Conservation (phyloP, 257 asterid species). For the Petrea volubilis region DNA sequence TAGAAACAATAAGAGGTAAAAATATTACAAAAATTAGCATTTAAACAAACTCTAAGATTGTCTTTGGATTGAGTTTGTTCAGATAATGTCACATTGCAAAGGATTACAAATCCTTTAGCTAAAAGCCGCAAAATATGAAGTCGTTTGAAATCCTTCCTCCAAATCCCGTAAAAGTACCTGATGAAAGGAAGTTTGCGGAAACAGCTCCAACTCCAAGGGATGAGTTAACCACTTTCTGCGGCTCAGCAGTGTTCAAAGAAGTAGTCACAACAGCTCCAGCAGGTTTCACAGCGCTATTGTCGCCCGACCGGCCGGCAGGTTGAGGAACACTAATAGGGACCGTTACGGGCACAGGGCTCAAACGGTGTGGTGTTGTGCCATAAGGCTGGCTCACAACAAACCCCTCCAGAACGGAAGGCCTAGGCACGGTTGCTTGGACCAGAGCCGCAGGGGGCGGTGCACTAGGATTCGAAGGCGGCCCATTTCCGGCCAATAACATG, state of each 20-base stretch:
- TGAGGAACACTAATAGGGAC: conserved; percentile 33
- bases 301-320: conserved; percentile 33
- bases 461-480: conserved; percentile 40
- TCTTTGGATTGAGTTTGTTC: too few relatives aligned
- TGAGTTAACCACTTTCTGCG: conserved; percentile 35
- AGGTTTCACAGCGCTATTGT: conserved; percentile 32
- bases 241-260: conserved; percentile 41
- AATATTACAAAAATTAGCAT: background rate
- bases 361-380: conserved; percentile 31
- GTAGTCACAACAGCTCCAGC: conserved; percentile 32
- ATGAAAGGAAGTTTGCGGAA: conserved; percentile 39
- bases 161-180: conserved; percentile 43
- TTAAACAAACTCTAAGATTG: too few relatives aligned
- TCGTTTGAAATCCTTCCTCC: too few relatives aligned
- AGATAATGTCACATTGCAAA: too few relatives aligned
- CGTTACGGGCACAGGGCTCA: conserved; percentile 41
- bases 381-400: conserved; percentile 40
- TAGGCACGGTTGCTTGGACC: conserved; percentile 39
- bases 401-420: conserved; percentile 45
- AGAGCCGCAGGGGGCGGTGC: conserved; percentile 44
- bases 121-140: too few relatives aligned
- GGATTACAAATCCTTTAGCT: too few relatives aligned
- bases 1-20: background rate
- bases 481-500: conserved; percentile 90
- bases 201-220: conserved; percentile 42